Evolutionary conservation across 108 stramenopile species (phyloP), one percentile per base, ranked within the genome.

Genomic region (Fragilaria crotonensis): DNA sequence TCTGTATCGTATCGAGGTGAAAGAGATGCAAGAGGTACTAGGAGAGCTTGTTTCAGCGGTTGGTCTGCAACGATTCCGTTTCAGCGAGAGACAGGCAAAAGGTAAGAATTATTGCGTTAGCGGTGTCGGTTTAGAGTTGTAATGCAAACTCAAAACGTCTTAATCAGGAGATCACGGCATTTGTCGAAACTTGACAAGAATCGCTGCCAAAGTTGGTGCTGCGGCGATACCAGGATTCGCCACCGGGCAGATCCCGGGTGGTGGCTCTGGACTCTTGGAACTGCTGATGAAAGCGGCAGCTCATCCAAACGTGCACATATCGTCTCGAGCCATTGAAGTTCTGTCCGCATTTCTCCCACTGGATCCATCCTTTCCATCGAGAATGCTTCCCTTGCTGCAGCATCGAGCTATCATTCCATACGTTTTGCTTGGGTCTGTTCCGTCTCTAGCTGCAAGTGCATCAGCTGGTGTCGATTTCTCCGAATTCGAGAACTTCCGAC

Each of bases 351-450:
- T 80, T 2, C 14, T 76, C 19, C 57, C 68, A 25, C 49, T 67
- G n/a, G 64, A 76, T 52, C 54, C 47, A 41, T 65, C 67, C 5
- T 44, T 85, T 5, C 73, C 69, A 25, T 70, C 65, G 26, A 63
- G 77, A 54, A 54, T 84, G 27, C 68, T 89, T 5, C 87, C 87
- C 11, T 55, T 78, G 25, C 60, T 89, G 2, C 87, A 89, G 67
- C 68, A 81, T 5, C 76, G 80, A 58, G 87, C 81, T 1, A 89
- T 89, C 45, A 78, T 80, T 50, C 87, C 87, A 33, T 62, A 77
- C 45, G 59, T 71, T 60, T 33, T 76, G 25, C 52, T 52, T 18
- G 57, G 57, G 20, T 25, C 41, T 11, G 25, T 27, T 41, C 19
- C 59, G 19, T 57, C 59, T 14, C 54, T 67, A 17, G 56, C 57